These are phyloP conservation scores for Penicillium mononematosum DNA, from an alignment of 495 filamentous ascomycete genomes.

Conservation along the genomic window DNA sequence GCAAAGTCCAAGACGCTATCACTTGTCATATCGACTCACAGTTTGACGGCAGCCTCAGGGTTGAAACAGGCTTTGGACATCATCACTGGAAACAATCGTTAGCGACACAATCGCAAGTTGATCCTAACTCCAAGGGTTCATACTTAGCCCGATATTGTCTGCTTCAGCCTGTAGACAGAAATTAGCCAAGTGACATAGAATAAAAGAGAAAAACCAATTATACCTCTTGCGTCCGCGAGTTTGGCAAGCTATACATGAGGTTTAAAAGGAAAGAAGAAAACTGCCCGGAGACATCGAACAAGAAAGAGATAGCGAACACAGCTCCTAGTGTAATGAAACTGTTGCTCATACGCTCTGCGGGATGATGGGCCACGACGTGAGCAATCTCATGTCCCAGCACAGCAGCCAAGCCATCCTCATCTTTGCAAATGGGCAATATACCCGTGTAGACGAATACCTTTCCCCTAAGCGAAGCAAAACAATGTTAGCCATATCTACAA, in stretches of 20 bases:
- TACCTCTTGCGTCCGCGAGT: slow-evolving; percentile 67
- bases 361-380: slow-evolving; percentile 83
- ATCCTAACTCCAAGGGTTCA: slow-evolving; percentile 17
- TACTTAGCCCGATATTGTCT: slow-evolving; percentile 82
- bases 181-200: slow-evolving; percentile 2
- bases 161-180: slow-evolving; percentile 53
- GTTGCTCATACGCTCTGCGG: slow-evolving; percentile 70
- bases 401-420: slow-evolving; percentile 75
- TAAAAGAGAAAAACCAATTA: not conserved
- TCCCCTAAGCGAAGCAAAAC: slow-evolving; percentile 46
- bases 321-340: slow-evolving; percentile 55
- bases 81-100: slow-evolving; percentile 44
- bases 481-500: slow-evolving; percentile 10
- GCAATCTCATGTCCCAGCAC: slow-evolving; percentile 93
- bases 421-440: slow-evolving; percentile 68
- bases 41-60: slow-evolving; percentile 64
- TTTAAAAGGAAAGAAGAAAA: slow-evolving; percentile 49
- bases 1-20: not conserved
- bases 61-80: slow-evolving; percentile 69
- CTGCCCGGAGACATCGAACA: slow-evolving; percentile 51
- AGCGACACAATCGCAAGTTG: slow-evolving; percentile 35
- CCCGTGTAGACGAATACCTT: slow-evolving; percentile 93
- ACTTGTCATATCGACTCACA: slow-evolving; percentile 37
- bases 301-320: slow-evolving; percentile 49
- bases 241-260: slow-evolving; percentile 65